Base-by-base conservation (phyloP, 2,329 filamentous ascomycete species). In the Apiospora aurea region DNA sequence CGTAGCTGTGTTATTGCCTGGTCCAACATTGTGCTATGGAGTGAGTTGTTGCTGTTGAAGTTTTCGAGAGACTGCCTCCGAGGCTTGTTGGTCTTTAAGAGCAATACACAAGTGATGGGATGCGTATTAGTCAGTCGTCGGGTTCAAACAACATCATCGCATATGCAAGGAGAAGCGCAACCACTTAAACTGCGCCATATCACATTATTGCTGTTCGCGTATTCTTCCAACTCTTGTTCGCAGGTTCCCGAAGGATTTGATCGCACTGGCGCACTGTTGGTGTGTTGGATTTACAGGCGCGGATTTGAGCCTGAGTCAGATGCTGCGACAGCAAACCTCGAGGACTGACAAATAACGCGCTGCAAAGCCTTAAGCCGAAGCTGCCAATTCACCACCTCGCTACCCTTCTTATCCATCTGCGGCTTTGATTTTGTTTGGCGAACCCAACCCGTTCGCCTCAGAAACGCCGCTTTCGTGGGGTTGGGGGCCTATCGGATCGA, bases 311-410 rank as follows among this genome's bases (percentile, higher is more conserved):
- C 29, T n/a, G 53, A 38, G 16, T 38, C 53, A 61, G 29, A 61
- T 38, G 53, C 16, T 29, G 38, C 29, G 29, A 38, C 53, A 61
- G 18, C 53, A 61, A 61, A 61, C 29, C 18, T 21, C 18, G 16
- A 7, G 18, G 7, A 38, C 53, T 61, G 16, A 18, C 53, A 38
- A 61, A 61, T 61, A 26, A 18, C 7, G 10, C 29, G 53, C 29
- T 38, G 53, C 29, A 38, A 61, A 61, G 53, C 11, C 53, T 38
- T 38, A 13, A 38, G 53, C 21, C 29, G 53, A 61, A 21, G 16
- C 16, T 38, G 53, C 53, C 53, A 61, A 38, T n/a, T 61, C 53
- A 61, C 53, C 53, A 38, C 29, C 29, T 61, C 53, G 18, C 53
- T 61, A 10, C 29, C 34, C 34, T 38, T 41, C n/a, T 24, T n/a